A percentile compares a stretch with the other conserved stretches of the same genome.
phyloP scores from a whole-genome alignment of 2,329 filamentous ascomycete genomes.

The Alternaria sp. region DNA sequence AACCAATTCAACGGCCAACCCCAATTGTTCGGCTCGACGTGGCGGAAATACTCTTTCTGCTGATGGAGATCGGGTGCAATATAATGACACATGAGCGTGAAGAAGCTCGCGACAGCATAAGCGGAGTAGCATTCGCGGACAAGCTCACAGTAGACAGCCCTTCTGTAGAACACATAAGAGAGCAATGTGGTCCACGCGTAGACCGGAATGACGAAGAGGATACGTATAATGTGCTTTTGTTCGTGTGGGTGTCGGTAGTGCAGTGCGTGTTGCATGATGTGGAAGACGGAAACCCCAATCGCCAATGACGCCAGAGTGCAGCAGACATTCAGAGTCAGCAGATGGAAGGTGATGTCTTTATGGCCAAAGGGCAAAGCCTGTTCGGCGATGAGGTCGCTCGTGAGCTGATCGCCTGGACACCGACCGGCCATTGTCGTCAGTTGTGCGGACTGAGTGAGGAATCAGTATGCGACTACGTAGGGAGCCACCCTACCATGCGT shows the following conservation, averaged over 20 bases:
- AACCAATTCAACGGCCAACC: conserved; percentile 75
- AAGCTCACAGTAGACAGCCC: conserved; percentile 81
- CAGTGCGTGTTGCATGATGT: conserved; percentile 64
- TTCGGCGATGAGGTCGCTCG: not conserved
- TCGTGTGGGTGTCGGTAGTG: conserved; percentile 67
- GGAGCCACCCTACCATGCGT: not conserved
- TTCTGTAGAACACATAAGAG: conserved; percentile 74
- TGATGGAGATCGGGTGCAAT: conserved; percentile 77
- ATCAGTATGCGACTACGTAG: not conserved
- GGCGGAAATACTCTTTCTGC: conserved; percentile 82
- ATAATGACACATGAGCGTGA: conserved; percentile 81
- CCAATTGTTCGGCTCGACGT: conserved; percentile 73
- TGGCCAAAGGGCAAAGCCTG: not conserved
- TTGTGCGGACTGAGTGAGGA: not conserved
- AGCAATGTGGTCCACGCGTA: conserved; percentile 78
- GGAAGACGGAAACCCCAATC: conserved; percentile 57
- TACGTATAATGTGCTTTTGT: conserved; percentile 78
- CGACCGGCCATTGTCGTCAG: not conserved
- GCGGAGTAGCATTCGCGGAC: conserved; percentile 87
- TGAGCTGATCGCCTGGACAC: not conserved
- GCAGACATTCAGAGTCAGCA: conserved; percentile 61
- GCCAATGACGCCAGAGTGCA: conserved; percentile 61
- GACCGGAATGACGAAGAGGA: conserved; percentile 86
- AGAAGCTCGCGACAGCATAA: conserved; percentile 87
- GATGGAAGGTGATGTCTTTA: conserved; percentile 63